Evolutionary conservation across 1,139 yeast genomes (phyloP).

Genomic region (Lodderomyces orthopsilosis): DNA sequence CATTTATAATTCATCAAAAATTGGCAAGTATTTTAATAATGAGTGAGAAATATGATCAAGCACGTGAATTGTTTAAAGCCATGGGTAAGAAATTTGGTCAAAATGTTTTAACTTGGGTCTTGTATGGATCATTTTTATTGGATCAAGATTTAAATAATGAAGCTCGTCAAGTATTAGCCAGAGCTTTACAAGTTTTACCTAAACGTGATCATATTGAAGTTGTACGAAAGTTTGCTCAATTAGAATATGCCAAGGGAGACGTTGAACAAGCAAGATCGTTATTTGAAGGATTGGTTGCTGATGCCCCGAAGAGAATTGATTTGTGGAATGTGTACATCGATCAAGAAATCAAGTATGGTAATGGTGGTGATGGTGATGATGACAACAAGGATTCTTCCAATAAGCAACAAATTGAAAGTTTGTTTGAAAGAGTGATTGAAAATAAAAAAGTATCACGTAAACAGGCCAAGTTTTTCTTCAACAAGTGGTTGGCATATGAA

Average conservation of each 20-base stretch:
- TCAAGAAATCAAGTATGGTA: conserved; percentile 74
- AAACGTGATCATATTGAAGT: conserved; percentile 76
- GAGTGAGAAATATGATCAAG: conserved; percentile 69
- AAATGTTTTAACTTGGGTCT: conserved; percentile 69
- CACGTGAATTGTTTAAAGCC: conserved; percentile 61
- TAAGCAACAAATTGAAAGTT: conserved; percentile 63
- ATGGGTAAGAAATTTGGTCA: conserved; percentile 84
- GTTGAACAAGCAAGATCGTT: conserved; percentile 92
- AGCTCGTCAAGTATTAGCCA: conserved; percentile 62
- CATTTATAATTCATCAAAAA: conserved; percentile 75
- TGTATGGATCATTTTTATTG: conserved; percentile 71
- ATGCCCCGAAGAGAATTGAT: conserved; percentile 89
- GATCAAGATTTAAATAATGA: conserved; percentile 44
- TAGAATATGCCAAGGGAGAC: conserved; percentile 85
- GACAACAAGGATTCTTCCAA: conserved; percentile 70
- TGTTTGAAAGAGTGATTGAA: conserved; percentile 76
- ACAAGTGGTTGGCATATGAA: conserved; percentile 85
- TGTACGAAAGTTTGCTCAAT: conserved; percentile 83
- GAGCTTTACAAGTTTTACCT: conserved; percentile 70
- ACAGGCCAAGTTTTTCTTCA: conserved; percentile 93
- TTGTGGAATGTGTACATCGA: conserved; percentile 94
- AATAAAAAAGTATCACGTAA: conserved; percentile 72
- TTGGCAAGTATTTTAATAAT: conserved; percentile 70
- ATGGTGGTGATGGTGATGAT: neutral
- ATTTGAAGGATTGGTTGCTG: conserved; percentile 87